Base-by-base conservation (phyloP, 768 basidiomycete genomes). In the Termitomyces sp. region DNA sequence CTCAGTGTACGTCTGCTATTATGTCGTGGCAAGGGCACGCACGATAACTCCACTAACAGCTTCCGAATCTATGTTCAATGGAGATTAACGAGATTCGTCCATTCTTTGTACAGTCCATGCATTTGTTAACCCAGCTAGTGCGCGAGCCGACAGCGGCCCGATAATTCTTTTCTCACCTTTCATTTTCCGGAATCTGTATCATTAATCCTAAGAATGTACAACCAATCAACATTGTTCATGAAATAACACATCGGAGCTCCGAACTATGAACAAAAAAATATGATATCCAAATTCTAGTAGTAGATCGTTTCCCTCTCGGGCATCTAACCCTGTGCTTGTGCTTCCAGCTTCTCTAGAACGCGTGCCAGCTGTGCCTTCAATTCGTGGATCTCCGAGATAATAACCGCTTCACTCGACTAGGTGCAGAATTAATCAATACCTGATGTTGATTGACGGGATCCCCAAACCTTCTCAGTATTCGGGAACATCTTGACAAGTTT, bases 61-160 rank as follows among this genome's bases (percentile, higher is more conserved):
- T 97, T 58, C 84, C 91, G 4, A 90, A 94, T 61, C 73, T 96
- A 19, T 89, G 85, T 58, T 84, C 91, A 1, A 87, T 95, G 86
- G 94, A 97, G 70, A 90, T 97, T 71, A 93, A 94, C 73, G 94
- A 96, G 68, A 89, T 96, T 62, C 80, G 92, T 38, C 91, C 94
- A 2, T 91, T 91, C 75, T 94, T 95, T 64, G 76, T 88, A 35
- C 85, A 84, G 60, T 82, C 91, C 0, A 94, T 94, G 91, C 77
- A 80, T 56, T 70, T 89, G 44, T 71, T 92, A 44, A 83, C 78
- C 0, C 83, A 87, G 58, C 75, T 92, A n/a, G 66, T 69, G 10
- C 70, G 70, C 8, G 47, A 58, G 57, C 67, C 68, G 43, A 56
- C 57, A 47, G 50, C 61, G 45, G 64, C 64, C 35, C 61, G 54